Evolutionary conservation across 148 eudicot genomes (phyloP), one percentile per base, ranked within the genome.

Genomic region (Nyssa sinensis): DNA sequence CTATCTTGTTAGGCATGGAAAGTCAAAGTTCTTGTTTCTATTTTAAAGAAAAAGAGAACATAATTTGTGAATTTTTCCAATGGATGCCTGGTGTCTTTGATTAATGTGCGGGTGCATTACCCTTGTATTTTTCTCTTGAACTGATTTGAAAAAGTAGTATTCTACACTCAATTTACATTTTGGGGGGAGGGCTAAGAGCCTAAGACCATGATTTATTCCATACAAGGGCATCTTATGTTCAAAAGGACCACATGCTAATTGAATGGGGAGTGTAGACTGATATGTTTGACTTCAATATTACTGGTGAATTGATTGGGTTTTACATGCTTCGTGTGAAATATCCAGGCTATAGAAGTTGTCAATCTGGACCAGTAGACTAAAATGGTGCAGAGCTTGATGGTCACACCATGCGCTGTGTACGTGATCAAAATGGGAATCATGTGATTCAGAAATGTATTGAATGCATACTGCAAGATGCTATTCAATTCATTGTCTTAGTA

Each of bases 361-460:
- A 88, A 89, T 69, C 74, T 89, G 61, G 98, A 93, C 68, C 96
- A 89, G 75, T 88, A 93, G 81, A 86, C 81, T 71, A 80, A 80
- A 82, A 85, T 93, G 89, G 96, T 73, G 81, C 78, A 34, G 98
- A 93, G 83, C 89, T 93, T 49, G 98, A 93, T 78, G 98, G 98
- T 49, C 88, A 93, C 64, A 61, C 91, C 17, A 86, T 89, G 90
- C 90, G 92, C 65, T 93, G 98, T 81, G 93, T 93, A 11, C 98
- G 96, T 65, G 98, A 93, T 83, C 98, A 93, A 78, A 93, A 93
- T 77, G 98, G 98, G 44, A 93, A 93, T 75, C 98, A 93, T 81
- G 98, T 93, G 37, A 89, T 93, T 63, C 98, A 93, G 69, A 93
- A 93, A 82, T 93, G 98, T 78, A 93, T 93, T 65, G 98, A 93